Conservation (phyloP, 2,329 filamentous ascomycete genomes). For the Fusarium sublunatum region DNA sequence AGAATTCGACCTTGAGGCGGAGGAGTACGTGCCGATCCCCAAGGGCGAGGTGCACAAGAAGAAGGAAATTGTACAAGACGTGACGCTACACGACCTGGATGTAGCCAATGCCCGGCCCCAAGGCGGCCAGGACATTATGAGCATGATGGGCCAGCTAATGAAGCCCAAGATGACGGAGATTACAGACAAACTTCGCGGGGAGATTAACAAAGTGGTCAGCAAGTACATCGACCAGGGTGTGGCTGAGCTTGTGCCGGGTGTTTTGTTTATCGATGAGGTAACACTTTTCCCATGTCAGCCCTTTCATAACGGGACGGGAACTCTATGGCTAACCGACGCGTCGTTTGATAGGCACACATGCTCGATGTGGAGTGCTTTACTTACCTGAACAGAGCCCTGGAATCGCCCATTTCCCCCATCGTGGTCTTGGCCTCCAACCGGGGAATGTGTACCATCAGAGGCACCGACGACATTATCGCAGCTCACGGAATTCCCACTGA, state of each 20-base stretch:
- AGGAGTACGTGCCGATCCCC: conserved; percentile 98
- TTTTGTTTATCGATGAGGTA: conserved; percentile 98
- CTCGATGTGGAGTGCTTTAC: conserved; percentile 99
- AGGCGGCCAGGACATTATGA: conserved; percentile 99
- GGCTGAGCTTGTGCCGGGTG: conserved; percentile 96
- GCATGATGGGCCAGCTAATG: conserved; percentile 99
- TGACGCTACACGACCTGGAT: conserved; percentile 95
- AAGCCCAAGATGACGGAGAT: conserved; percentile 99
- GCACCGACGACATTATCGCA: conserved; percentile 82
- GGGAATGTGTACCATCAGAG: conserved; percentile 91
- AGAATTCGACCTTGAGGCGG: conserved; percentile 97
- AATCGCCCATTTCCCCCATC: conserved; percentile 93
- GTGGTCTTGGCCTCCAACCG: conserved; percentile 98
- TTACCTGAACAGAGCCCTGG: conserved; percentile 97
- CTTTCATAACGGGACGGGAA: conserved; percentile 34
- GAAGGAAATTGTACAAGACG: conserved; percentile 99
- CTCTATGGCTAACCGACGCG: conserved; percentile 37
- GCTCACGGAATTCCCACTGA: conserved; percentile 95
- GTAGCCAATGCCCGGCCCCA: conserved; percentile 95
- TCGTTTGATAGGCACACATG: conserved; percentile 84
- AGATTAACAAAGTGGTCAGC: conserved; percentile 99
- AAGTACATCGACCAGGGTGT: conserved; percentile 99
- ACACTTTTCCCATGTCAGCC: conserved; percentile 28
- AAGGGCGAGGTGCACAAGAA: conserved; percentile 99
- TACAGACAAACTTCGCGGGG: conserved; percentile 92